Percentiles rank a stretch among this genome's conserved stretches.
These are phyloP conservation scores for Ophiostoma montium DNA, from an alignment of 2,329 filamentous ascomycete species.

Conservation along the genomic window DNA sequence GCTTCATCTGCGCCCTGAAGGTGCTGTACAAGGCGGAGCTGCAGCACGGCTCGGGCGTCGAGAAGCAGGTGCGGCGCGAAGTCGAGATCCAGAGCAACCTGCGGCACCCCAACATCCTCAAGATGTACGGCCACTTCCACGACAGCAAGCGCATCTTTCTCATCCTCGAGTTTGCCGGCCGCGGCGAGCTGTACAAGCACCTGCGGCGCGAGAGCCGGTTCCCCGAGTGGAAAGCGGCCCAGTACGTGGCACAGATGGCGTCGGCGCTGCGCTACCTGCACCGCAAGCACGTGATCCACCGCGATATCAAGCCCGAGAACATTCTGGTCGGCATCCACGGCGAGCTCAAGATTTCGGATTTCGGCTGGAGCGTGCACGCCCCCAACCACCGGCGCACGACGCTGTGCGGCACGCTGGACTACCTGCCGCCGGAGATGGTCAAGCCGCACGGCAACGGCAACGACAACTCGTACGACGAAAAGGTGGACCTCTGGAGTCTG, in stretches of 20 bases:
- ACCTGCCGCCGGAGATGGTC: conserved; percentile 96
- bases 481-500: conserved; percentile 92
- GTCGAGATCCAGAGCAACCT: conserved; percentile 85
- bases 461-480: conserved; percentile 86
- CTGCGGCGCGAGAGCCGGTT: conserved; percentile 65
- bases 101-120: conserved; percentile 71
- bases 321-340: conserved; percentile 92
- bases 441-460: conserved; percentile 49
- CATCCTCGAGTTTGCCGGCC: conserved; percentile 74
- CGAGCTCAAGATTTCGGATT: conserved; percentile 97
- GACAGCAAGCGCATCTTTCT: conserved; percentile 79
- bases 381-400: conserved; percentile 88
- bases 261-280: conserved; percentile 79
- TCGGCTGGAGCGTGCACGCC: conserved; percentile 96
- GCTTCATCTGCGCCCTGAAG: conserved; percentile 77
- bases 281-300: conserved; percentile 94
- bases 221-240: conserved; percentile 72
- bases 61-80: conserved; percentile 77
- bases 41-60: conserved; percentile 59
- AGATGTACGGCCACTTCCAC: conserved; percentile 78
- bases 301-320: conserved; percentile 96
- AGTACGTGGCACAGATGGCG: conserved; percentile 86
- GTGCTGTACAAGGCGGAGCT: conserved; percentile 76
- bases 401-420: conserved; percentile 95
- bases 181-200: conserved; percentile 81